These are phyloP conservation scores for Saturnispora bothae DNA, from an alignment of 805 yeast genomes.

Conservation along the genomic window DNA sequence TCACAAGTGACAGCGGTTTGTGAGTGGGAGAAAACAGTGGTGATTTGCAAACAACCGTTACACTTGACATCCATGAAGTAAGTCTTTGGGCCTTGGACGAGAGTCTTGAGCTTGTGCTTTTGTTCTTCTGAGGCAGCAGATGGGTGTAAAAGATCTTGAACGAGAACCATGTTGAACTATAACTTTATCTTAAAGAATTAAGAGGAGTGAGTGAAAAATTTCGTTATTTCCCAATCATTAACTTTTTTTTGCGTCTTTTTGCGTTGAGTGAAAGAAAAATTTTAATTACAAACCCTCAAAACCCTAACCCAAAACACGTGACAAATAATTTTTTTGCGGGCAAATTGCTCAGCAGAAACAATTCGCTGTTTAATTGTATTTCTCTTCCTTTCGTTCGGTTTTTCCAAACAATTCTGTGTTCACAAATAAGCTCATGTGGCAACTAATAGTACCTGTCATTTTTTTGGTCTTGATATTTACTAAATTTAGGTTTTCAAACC, in stretches of 20 bases:
- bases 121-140: constrained; percentile 91
- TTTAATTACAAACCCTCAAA: constrained; percentile 1
- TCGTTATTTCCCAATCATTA: background rate
- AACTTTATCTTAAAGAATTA: constrained; percentile 6
- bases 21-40: constrained; percentile 99
- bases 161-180: constrained; percentile 60
- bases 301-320: constrained; percentile 10
- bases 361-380: background rate
- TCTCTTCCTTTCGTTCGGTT: too few relatives aligned
- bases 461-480: too few relatives aligned
- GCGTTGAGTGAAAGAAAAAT: constrained; percentile 1
- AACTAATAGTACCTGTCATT: too few relatives aligned
- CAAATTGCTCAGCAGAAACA: too few relatives aligned
- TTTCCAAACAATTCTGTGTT: too few relatives aligned
- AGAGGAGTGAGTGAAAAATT: constrained; percentile 3
- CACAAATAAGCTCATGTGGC: too few relatives aligned
- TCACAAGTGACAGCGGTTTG: constrained; percentile 99
- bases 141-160: constrained; percentile 98
- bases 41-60: constrained; percentile 98
- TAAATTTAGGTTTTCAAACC: too few relatives aligned
- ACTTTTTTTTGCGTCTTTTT: constrained; percentile 1
- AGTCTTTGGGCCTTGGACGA: constrained; percentile 97
- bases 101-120: constrained; percentile 94
- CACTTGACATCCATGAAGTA: constrained; percentile 99
- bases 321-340: too few relatives aligned